Conservation (phyloP, 2,329 filamentous ascomycete genomes). For the Diaporthe sp. region DNA sequence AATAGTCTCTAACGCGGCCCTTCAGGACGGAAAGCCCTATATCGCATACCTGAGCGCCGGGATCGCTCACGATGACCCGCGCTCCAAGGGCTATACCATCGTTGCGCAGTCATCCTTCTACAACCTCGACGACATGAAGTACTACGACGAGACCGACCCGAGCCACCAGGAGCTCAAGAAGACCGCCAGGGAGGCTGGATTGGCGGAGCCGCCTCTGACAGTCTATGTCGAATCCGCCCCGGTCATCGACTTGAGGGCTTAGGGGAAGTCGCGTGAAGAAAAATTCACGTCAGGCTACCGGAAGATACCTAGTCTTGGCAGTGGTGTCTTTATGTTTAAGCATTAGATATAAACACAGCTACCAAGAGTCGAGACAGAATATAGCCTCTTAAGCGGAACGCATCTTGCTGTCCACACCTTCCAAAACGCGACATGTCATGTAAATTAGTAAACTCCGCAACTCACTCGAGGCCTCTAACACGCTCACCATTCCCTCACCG, state of each 20-base stretch:
- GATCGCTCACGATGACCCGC: constrained; percentile 65
- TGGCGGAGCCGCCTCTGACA: constrained; percentile 54
- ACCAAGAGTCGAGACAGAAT: neutral
- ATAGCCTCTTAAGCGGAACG: neutral
- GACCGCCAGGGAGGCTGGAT: constrained; percentile 48
- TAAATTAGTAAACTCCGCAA: neutral
- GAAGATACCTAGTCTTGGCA: neutral
- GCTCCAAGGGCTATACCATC: constrained; percentile 76
- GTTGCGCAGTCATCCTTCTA: constrained; percentile 74
- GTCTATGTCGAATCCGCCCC: constrained; percentile 54
- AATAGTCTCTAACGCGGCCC: neutral
- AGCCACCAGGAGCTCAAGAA: constrained; percentile 59
- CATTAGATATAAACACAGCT: neutral
- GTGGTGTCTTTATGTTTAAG: neutral
- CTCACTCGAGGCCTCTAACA: neutral
- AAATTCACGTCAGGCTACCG: neutral
- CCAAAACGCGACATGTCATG: neutral
- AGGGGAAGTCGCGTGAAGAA: neutral
- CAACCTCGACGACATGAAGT: constrained; percentile 76
- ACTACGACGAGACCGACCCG: constrained; percentile 71
- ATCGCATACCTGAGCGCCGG: constrained; percentile 71
- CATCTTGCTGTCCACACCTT: neutral
- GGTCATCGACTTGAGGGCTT: constrained; percentile 31
- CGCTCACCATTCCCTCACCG: neutral
- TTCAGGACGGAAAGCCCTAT: constrained; percentile 78